These are phyloP conservation scores for Cronartium quercuum DNA, from an alignment of 1,284 basidiomycete genomes.

Conservation along the genomic window DNA sequence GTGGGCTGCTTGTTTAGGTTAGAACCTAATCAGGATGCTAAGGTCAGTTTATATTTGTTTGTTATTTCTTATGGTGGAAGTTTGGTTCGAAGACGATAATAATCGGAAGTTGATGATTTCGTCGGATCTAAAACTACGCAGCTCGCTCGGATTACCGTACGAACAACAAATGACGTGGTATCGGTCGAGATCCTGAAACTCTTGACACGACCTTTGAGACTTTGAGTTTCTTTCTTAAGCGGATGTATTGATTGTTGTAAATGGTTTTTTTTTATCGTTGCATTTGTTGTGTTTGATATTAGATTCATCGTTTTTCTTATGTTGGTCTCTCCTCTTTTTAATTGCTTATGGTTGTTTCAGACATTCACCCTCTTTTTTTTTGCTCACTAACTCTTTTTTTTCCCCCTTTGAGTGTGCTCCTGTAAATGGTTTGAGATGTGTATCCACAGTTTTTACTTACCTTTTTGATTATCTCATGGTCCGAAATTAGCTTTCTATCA, in stretches of 20 bases:
- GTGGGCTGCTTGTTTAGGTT: slow-evolving; percentile 87
- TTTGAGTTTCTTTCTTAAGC: background rate
- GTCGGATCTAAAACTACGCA: slow-evolving; percentile 48
- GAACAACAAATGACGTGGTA: slow-evolving; percentile 90
- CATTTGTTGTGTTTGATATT: background rate
- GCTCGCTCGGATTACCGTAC: slow-evolving; percentile 86
- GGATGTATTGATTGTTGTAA: no score
- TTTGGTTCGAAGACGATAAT: background rate
- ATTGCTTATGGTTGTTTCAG: no score
- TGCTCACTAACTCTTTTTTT: no score
- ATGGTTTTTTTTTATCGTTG: background rate
- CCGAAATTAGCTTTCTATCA: no score
- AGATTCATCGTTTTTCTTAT: no score
- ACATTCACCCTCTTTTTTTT: no score
- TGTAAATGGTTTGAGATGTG: no score
- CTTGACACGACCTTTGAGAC: slow-evolving; percentile 11
- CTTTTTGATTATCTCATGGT: no score
- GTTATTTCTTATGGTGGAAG: background rate
- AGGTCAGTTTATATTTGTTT: slow-evolving; percentile 55
- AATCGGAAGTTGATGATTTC: background rate
- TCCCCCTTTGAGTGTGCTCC: no score
- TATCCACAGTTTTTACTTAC: no score
- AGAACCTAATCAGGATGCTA: slow-evolving; percentile 91
- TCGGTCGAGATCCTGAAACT: slow-evolving; percentile 64
- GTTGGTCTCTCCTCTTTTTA: no score